Conservation (phyloP, 805 yeast genomes). For the Schwanniomyces vanrijiae region DNA sequence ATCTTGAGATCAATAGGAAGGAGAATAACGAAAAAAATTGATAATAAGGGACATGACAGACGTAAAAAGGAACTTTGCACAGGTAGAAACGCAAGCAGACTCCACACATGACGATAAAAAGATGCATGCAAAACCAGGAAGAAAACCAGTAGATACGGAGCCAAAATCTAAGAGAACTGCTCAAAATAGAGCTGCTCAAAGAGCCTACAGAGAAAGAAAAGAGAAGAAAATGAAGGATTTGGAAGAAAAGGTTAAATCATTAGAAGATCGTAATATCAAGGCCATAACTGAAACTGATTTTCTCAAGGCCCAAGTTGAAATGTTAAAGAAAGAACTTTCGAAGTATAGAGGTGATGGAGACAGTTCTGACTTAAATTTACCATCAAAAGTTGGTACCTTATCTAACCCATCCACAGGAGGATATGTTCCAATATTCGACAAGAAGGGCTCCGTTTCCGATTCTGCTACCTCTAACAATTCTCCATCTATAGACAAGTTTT, state of each 20-base stretch:
- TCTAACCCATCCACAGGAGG: slow-evolving; percentile 18
- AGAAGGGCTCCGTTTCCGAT: slow-evolving; percentile 2
- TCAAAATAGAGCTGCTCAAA: slow-evolving; percentile 97
- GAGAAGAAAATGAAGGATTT: slow-evolving; percentile 83
- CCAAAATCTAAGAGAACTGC: slow-evolving; percentile 91
- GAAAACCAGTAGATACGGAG: slow-evolving; percentile 76
- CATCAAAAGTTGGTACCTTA: slow-evolving; percentile 30
- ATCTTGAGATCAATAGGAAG: neutral
- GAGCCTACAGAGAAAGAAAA: slow-evolving; percentile 94
- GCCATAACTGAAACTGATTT: slow-evolving; percentile 73
- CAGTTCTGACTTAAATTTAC: slow-evolving; percentile 29
- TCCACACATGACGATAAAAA: slow-evolving; percentile 35
- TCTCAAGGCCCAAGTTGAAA: slow-evolving; percentile 71
- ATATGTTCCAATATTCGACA: slow-evolving; percentile 13
- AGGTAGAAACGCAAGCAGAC: slow-evolving; percentile 11
- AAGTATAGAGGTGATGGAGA: slow-evolving; percentile 49
- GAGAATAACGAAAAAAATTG: neutral
- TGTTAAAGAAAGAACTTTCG: slow-evolving; percentile 68
- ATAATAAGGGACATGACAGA: slow-evolving; percentile 22
- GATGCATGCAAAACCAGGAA: slow-evolving; percentile 63
- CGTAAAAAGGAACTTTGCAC: slow-evolving; percentile 30
- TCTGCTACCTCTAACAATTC: slow-evolving; percentile 3
- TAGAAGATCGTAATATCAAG: slow-evolving; percentile 71
- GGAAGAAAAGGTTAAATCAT: slow-evolving; percentile 69
- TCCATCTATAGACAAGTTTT: slow-evolving; percentile 21